Evolutionary conservation across 2,329 filamentous ascomycete genomes (phyloP).

Genomic region (Sclerotinia minor): DNA sequence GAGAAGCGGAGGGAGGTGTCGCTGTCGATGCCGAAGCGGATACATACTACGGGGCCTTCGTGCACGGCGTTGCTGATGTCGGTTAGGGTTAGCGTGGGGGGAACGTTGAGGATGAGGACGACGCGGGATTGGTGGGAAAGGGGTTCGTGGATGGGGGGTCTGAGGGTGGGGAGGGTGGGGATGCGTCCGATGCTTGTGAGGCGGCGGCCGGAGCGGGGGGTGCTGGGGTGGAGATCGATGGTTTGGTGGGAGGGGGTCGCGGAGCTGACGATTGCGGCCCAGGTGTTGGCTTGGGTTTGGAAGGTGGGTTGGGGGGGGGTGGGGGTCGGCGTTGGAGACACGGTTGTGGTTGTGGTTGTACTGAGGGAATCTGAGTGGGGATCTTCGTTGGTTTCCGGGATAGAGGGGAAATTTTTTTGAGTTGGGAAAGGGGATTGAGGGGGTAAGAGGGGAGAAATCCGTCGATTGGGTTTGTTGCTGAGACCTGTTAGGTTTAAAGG

Average conservation of each 20-base stretch:
- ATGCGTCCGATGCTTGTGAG: constrained; percentile 23
- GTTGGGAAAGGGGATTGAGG: constrained; percentile 22
- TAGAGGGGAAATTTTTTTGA: background rate
- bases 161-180: background rate
- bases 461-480: background rate
- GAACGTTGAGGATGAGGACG: constrained; percentile 38
- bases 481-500: constrained; percentile 7
- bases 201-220: constrained; percentile 24
- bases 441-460: constrained; percentile 13
- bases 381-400: background rate
- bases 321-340: too few species aligned
- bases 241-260: constrained; percentile 27
- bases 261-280: constrained; percentile 37
- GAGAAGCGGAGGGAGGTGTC: constrained; percentile 31
- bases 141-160: constrained; percentile 24
- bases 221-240: constrained; percentile 31
- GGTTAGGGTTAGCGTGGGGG: constrained; percentile 32
- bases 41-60: constrained; percentile 38
- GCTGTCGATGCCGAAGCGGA: constrained; percentile 36
- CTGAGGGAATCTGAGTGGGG: background rate
- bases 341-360: too few species aligned
- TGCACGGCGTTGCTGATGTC: constrained; percentile 37
- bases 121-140: constrained; percentile 34
- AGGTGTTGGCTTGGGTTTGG: constrained; percentile 30
- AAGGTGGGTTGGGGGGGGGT: constrained; percentile 13